A percentile compares a stretch with the other conserved stretches of the same genome.
phyloP scores from a whole-genome alignment of 176 grass and related monocot genomes.

The Triticum turgidum region DNA sequence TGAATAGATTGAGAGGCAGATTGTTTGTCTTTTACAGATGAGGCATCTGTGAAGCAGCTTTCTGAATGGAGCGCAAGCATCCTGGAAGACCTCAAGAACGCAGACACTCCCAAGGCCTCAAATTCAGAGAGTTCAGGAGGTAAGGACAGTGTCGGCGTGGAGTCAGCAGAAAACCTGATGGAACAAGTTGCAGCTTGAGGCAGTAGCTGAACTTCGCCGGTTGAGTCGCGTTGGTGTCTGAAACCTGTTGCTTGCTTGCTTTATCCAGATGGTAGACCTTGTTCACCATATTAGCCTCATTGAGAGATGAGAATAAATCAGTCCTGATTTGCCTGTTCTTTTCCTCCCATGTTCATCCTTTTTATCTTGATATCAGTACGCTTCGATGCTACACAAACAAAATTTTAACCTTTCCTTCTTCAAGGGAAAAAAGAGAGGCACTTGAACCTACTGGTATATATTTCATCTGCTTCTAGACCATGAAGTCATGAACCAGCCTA shows the following conservation, averaged over 20 bases:
- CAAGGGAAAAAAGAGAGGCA: background rate
- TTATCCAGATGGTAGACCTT: background rate
- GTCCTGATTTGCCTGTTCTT: background rate
- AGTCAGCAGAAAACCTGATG: slow-evolving; percentile 21
- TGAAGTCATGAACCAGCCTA: background rate
- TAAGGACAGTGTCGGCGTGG: background rate
- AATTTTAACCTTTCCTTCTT: background rate
- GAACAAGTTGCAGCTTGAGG: slow-evolving; percentile 39
- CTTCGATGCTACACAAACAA: background rate
- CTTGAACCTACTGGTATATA: background rate
- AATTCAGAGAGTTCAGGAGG: slow-evolving; percentile 2
- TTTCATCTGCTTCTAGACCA: background rate
- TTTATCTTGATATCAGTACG: background rate
- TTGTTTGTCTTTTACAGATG: slow-evolving; percentile 37
- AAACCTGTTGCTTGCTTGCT: background rate
- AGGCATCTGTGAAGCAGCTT: slow-evolving; percentile 51
- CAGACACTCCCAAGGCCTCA: background rate
- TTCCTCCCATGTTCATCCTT: background rate
- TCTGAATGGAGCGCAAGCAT: slow-evolving; percentile 60
- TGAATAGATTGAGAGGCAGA: background rate
- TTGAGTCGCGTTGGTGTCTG: background rate
- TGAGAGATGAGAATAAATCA: slow-evolving; percentile 16
- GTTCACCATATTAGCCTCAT: background rate
- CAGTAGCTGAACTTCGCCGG: background rate
- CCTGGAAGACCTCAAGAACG: slow-evolving; percentile 31